These are phyloP conservation scores for Phytophthora parvispora DNA, from an alignment of 352 stramenopile species.

Conservation along the genomic window DNA sequence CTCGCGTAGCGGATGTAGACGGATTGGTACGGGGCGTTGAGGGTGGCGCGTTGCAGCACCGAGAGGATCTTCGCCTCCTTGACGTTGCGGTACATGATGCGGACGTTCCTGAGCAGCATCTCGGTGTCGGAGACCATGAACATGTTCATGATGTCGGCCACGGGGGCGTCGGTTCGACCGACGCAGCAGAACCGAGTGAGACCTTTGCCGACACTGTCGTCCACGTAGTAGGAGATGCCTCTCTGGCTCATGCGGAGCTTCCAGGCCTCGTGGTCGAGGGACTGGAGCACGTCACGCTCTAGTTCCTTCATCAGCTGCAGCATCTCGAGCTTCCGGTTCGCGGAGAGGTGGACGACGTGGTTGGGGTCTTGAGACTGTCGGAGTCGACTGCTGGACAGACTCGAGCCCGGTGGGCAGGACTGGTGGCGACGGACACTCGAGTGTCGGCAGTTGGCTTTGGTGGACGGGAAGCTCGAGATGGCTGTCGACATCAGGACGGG, in stretches of 20 bases:
- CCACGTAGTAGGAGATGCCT: constrained; percentile 57
- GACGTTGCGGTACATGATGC: constrained; percentile 62
- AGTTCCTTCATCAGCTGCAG: constrained; percentile 25
- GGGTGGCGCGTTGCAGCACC: constrained; percentile 36
- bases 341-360: constrained; percentile 22
- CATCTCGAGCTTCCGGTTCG: constrained; percentile 30
- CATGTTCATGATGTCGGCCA: constrained; percentile 59
- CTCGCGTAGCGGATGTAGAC: constrained; percentile 48
- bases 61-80: constrained; percentile 58
- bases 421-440: not conserved
- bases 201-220: constrained; percentile 47
- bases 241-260: constrained; percentile 44
- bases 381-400: constrained; percentile 18
- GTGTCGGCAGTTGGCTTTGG: constrained; percentile 16
- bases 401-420: not conserved
- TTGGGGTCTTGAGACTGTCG: constrained; percentile 1
- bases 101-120: constrained; percentile 55
- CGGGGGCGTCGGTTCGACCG: constrained; percentile 41
- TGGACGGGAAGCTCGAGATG: constrained; percentile 1
- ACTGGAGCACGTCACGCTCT: constrained; percentile 31
- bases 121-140: constrained; percentile 53
- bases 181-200: constrained; percentile 65
- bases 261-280: constrained; percentile 32
- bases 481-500: constrained; percentile 1
- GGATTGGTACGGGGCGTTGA: constrained; percentile 35